Base-by-base conservation (phyloP, 805 yeast genomes). In the Zygosaccharomyces siamensis region DNA sequence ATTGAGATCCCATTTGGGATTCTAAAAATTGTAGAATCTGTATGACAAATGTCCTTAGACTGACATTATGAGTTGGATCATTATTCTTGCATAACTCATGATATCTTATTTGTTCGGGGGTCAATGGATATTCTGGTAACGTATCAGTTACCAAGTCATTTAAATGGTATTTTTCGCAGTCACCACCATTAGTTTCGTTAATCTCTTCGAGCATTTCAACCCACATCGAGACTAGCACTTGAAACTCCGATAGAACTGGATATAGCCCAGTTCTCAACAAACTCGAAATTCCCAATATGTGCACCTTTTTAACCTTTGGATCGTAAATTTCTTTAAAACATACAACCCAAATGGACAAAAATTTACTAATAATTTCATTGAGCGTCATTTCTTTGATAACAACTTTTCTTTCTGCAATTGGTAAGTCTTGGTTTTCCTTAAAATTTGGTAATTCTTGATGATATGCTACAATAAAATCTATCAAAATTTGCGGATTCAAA, bases 241-340 rank as follows among this genome's bases (percentile, higher is more conserved):
- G 60, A 23, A 63, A 62, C 39, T 55, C 66, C n/a, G 61, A 53
- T 42, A 69, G 53, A 11, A 70, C 56, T 1, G 62, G 56, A 2
- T 59, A 50, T 21, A 61, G 52, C 1, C 71, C 71, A 1, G 75
- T 67, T 26, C 74, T 65, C 10, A 79, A 56, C 44, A 85, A 56
- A 8, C 82, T 68, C 3, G 84, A 69, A 7, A 86, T 63, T 0
- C 87, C 93, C 50, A 87, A 63, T 3, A 82, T 68, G 54, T 78
- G 80, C 45, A 84, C 69, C 64, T 92, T 92, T 52, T 85, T 80
- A 55, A 81, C 79, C 50, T 87, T 75, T 0, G 95, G 90, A 58
- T 83, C 89, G 37, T 84, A 86, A 48, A 86, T 76, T 50, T 79
- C 78, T 26, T 72, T 69, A 51, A 76, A 64, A 72, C 80, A 77